Evolutionary conservation across 371 early-diverging fungal genomes (phyloP).

Genomic region (Chytridium lagenaria): DNA sequence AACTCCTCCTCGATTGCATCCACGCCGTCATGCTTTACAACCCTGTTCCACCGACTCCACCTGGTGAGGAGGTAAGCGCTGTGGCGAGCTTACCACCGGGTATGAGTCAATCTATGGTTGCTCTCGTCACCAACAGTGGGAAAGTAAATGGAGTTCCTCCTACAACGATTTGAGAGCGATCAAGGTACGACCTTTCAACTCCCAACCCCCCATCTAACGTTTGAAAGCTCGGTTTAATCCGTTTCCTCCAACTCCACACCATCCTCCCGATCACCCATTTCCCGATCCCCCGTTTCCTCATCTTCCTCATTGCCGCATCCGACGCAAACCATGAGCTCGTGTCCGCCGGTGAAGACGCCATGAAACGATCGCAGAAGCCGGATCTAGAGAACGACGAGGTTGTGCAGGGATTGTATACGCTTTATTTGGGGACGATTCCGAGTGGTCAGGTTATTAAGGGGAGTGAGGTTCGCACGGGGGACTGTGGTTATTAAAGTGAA

Average conservation of each 20-base stretch:
- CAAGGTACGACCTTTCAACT: slow-evolving; percentile 36
- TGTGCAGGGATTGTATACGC: slow-evolving; percentile 64
- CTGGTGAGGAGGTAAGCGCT: too few species aligned
- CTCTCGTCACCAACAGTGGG: slow-evolving; percentile 67
- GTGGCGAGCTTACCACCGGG: too few species aligned
- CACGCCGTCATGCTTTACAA: too few species aligned
- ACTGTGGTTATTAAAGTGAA: too few species aligned
- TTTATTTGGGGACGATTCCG: slow-evolving; percentile 63
- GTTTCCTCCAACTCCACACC: slow-evolving; percentile 56
- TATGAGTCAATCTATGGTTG: slow-evolving; percentile 62
- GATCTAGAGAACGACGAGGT: slow-evolving; percentile 59
- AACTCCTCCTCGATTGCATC: too few species aligned
- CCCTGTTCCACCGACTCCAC: too few species aligned
- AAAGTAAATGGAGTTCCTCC: slow-evolving; percentile 67
- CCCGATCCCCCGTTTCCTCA: slow-evolving; percentile 55
- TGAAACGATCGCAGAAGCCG: slow-evolving; percentile 58
- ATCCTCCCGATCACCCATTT: slow-evolving; percentile 56
- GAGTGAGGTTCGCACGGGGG: slow-evolving; percentile 31
- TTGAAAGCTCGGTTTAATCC: slow-evolving; percentile 49
- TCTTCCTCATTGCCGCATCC: slow-evolving; percentile 67
- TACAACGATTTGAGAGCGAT: slow-evolving; percentile 51
- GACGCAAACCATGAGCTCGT: slow-evolving; percentile 72
- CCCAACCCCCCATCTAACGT: background rate
- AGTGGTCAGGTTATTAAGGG: slow-evolving; percentile 15
- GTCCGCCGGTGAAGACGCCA: slow-evolving; percentile 75